Conservation (phyloP, 306 rosid genomes). For the Corylus heterophylla region DNA sequence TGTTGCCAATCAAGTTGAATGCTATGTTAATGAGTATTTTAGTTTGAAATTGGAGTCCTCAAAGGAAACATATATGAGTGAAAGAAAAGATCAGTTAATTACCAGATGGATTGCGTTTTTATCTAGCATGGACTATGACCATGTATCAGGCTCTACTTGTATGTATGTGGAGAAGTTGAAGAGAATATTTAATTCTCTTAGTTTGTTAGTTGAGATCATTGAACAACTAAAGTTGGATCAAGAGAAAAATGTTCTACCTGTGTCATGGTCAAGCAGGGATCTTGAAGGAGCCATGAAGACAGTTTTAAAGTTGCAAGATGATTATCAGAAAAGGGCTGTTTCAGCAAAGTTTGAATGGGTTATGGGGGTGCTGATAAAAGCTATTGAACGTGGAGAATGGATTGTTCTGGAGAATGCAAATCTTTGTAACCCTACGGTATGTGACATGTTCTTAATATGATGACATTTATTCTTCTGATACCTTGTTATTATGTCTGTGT, state of each 20-base stretch:
- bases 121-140: conserved; percentile 41
- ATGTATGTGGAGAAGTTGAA: conserved; percentile 46
- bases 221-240: conserved; percentile 47
- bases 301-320: conserved; percentile 60
- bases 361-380: conserved; percentile 68
- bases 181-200: conserved; percentile 47
- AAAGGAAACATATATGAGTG: conserved; percentile 30
- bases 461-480: conserved; percentile 7
- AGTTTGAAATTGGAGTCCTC: conserved; percentile 47
- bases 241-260: conserved; percentile 28
- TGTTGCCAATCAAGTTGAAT: conserved; percentile 56
- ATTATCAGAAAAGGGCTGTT: conserved; percentile 41
- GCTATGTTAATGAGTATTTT: conserved; percentile 56
- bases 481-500: conserved; percentile 14
- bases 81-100: conserved; percentile 36
- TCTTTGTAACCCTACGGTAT: conserved; percentile 90
- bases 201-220: conserved; percentile 55
- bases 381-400: conserved; percentile 95
- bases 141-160: conserved; percentile 38
- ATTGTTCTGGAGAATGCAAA: conserved; percentile 91
- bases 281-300: conserved; percentile 55
- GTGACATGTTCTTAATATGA: conserved; percentile 18
- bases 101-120: conserved; percentile 55
- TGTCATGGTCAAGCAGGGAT: conserved; percentile 46
- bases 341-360: conserved; percentile 93